Base-by-base conservation (phyloP, 2,329 filamentous ascomycete species). In the Didymella arachidicola region DNA sequence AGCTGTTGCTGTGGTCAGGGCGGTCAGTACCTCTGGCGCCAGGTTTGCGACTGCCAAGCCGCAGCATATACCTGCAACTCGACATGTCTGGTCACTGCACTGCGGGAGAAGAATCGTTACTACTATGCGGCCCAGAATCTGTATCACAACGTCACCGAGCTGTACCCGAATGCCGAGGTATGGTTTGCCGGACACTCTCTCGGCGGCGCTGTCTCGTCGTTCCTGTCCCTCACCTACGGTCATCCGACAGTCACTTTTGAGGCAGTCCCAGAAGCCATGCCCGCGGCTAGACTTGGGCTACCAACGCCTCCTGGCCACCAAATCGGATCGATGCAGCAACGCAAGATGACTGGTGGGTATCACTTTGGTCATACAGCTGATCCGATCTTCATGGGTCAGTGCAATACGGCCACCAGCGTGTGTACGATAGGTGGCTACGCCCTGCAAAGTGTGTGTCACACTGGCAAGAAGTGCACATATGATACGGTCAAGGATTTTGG, bases 321-420 rank as follows among this genome's bases (percentile, higher is more conserved):
- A 69, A 85, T 92, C 25, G 82, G 85, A 41, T 82, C 86, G 30
- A 89, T 92, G 29, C 92, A 96, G 70, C 61, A 69, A 36, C 70
- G 74, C 18, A 68, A 68, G 58, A 85, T 87, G 69, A 96, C 92
- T 0, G 93, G 92, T 12, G 84, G 90, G 0, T 96, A 88, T 72
- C 95, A 99, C 76, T 94, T 97, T 74, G 95, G 95, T 4, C 93
- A 98, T 71, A 98, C 93, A 0, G 95, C 95, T 0, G 95, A 99
- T 76, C 95, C 95, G 0, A 88, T 99, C 32, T 99, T 89, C 71
- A 93, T 97, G 80, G 95, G 95, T 30, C 91, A 89, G 0, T 98
- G 95, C 79, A 97, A 97, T 70, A 91, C 91, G 30, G 92, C 91
- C 2, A 93, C 91, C 2, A 93, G 94, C 2, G 88, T 89, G 11